Evolutionary conservation across 164 flowering plant genomes (phyloP).

Genomic region (Aristolochia contorta): DNA sequence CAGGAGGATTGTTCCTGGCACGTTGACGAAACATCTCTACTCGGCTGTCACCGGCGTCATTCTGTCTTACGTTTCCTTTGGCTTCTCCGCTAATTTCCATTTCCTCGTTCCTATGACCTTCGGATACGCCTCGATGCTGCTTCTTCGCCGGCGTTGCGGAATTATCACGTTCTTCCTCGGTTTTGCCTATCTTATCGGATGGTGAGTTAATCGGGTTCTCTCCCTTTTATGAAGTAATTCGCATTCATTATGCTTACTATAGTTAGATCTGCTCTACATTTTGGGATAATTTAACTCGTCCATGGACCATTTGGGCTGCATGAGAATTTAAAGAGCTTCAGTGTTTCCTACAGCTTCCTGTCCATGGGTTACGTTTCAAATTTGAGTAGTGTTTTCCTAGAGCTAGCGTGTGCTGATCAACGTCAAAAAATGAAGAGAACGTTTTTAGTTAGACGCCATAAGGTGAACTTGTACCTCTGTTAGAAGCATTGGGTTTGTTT

Average conservation of each 20-base stretch:
- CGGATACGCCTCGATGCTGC: conserved; percentile 72
- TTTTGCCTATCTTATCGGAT: conserved; percentile 88
- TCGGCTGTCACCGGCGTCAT: conserved; percentile 58
- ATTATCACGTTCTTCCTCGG: conserved; percentile 67
- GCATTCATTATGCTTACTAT: not conserved
- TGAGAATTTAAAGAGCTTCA: too few relatives aligned
- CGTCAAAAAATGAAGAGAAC: too few relatives aligned
- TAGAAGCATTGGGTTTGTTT: too few relatives aligned
- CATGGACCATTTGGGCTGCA: too few relatives aligned
- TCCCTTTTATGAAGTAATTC: not conserved
- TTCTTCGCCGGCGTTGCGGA: conserved; percentile 61
- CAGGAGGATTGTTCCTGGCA: conserved; percentile 60
- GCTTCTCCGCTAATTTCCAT: conserved; percentile 85
- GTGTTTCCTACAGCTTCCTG: too few relatives aligned
- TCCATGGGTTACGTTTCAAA: too few relatives aligned
- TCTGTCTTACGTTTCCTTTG: conserved; percentile 80
- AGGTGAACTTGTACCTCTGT: too few relatives aligned
- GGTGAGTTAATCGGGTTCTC: conserved; percentile 30
- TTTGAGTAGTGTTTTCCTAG: too few relatives aligned
- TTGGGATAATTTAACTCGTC: not conserved
- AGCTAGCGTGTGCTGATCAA: too few relatives aligned
- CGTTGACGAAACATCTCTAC: conserved; percentile 50
- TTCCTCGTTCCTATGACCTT: conserved; percentile 75
- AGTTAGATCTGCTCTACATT: not conserved
- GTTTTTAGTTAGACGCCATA: too few relatives aligned